Evolutionary conservation across 768 basidiomycete genomes (phyloP).

Genomic region (Suillus spraguei): DNA sequence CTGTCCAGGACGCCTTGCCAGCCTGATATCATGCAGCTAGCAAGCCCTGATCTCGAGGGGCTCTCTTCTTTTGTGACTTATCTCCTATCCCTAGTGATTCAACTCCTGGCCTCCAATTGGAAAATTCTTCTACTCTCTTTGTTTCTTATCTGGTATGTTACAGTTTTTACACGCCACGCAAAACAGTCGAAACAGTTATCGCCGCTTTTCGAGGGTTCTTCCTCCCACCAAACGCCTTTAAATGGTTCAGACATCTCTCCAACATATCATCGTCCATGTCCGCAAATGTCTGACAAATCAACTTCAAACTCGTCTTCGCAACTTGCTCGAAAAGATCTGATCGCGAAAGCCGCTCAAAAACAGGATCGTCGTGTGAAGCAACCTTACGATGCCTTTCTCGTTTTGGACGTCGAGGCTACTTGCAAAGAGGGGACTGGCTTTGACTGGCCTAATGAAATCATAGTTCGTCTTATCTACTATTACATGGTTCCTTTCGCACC

Average conservation of each 20-base stretch:
- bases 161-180: neutral
- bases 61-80: neutral
- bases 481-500: constrained; percentile 1
- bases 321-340: constrained; percentile 7
- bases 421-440: constrained; percentile 68
- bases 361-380: constrained; percentile 36
- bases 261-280: constrained; percentile 15
- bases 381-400: constrained; percentile 77
- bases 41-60: neutral
- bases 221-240: neutral
- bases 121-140: constrained; percentile 6
- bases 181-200: constrained; percentile 2
- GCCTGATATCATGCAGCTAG: neutral
- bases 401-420: constrained; percentile 90
- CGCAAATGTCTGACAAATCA: constrained; percentile 13
- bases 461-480: constrained; percentile 54
- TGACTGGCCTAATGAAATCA: constrained; percentile 93
- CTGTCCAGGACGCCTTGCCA: neutral
- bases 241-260: constrained; percentile 21
- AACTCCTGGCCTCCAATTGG: neutral
- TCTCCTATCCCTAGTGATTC: neutral
- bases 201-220: neutral
- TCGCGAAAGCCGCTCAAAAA: constrained; percentile 10
- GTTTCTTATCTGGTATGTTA: constrained; percentile 14
- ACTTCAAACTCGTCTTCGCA: constrained; percentile 10